phyloP scores from a whole-genome alignment of 495 filamentous ascomycete genomes.

The Halenospora varia region DNA sequence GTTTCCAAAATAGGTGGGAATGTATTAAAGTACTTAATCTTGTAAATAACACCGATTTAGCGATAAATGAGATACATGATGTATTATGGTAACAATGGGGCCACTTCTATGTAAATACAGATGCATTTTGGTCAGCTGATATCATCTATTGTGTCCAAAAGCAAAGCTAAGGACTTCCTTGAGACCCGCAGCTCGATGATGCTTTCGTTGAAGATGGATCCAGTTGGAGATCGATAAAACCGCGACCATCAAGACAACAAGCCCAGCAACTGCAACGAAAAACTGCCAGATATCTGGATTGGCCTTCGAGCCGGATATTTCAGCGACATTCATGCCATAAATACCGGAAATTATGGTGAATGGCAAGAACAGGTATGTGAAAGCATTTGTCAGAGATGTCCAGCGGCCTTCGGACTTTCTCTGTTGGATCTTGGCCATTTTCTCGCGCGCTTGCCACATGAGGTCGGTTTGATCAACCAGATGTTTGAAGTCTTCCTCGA shows the following conservation, averaged over 20 bases:
- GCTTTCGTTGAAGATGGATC: conserved; percentile 18
- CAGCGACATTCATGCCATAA: conserved; percentile 28
- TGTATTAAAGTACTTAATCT: not conserved
- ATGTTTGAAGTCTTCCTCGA: conserved; percentile 28
- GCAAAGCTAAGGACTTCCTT: conserved; percentile 22
- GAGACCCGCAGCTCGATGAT: conserved; percentile 8
- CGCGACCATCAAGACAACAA: conserved; percentile 20
- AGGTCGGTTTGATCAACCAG: conserved; percentile 26
- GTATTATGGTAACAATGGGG: not conserved
- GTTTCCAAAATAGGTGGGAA: not conserved
- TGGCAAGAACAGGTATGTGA: conserved; percentile 28
- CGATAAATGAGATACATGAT: not conserved
- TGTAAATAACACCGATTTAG: not conserved
- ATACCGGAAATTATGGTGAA: conserved; percentile 24
- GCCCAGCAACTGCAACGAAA: conserved; percentile 19
- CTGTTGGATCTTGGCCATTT: conserved; percentile 17
- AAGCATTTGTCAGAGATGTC: conserved; percentile 24
- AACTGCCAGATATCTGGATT: conserved; percentile 29
- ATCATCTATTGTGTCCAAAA: conserved; percentile 4
- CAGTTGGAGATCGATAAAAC: conserved; percentile 14
- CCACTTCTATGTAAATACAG: no score
- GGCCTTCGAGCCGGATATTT: conserved; percentile 17
- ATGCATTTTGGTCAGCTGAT: not conserved
- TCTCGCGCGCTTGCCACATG: conserved; percentile 21
- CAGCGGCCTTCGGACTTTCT: conserved; percentile 18